These are phyloP conservation scores for Chloris gayana DNA, from an alignment of 176 grass and related monocot genomes.

Conservation along the genomic window DNA sequence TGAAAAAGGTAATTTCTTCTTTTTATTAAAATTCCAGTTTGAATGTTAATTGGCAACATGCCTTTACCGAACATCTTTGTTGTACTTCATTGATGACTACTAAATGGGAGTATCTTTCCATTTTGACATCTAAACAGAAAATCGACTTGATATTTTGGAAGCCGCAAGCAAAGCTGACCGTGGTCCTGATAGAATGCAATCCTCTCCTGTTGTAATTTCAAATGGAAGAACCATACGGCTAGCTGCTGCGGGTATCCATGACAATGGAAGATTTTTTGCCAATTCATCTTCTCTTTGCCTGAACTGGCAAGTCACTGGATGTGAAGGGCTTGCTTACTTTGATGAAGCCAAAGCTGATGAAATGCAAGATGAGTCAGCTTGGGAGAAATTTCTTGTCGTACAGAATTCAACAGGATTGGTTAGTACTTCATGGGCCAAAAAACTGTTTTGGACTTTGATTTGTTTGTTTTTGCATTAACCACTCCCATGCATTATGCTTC, in stretches of 20 bases:
- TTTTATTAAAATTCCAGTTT: slow-evolving; percentile 30
- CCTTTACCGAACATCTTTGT: slow-evolving; percentile 12
- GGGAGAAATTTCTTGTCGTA: slow-evolving; percentile 90
- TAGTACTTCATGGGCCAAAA: slow-evolving; percentile 12
- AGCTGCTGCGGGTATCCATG: slow-evolving; percentile 78
- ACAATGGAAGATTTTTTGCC: slow-evolving; percentile 66
- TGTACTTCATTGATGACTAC: not conserved
- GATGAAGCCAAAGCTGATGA: slow-evolving; percentile 40
- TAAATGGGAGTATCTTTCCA: slow-evolving; percentile 8
- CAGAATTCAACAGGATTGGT: slow-evolving; percentile 94
- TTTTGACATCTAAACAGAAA: slow-evolving; percentile 59
- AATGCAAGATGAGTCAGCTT: slow-evolving; percentile 54
- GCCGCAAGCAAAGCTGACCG: slow-evolving; percentile 67
- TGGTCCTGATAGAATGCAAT: slow-evolving; percentile 65
- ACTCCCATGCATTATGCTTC: slow-evolving; percentile 5
- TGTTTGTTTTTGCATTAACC: not conserved
- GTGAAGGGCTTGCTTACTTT: slow-evolving; percentile 76
- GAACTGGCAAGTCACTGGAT: slow-evolving; percentile 79
- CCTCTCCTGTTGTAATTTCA: slow-evolving; percentile 75
- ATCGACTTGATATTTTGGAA: slow-evolving; percentile 72
- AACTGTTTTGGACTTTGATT: slow-evolving; percentile 22
- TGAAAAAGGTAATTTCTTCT: slow-evolving; percentile 83
- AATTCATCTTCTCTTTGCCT: slow-evolving; percentile 94
- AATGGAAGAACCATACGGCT: slow-evolving; percentile 81
- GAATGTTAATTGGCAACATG: slow-evolving; percentile 18